phyloP scores from a whole-genome alignment of 73 alveolate genomes.

The Symbiodinium pilosum region DNA sequence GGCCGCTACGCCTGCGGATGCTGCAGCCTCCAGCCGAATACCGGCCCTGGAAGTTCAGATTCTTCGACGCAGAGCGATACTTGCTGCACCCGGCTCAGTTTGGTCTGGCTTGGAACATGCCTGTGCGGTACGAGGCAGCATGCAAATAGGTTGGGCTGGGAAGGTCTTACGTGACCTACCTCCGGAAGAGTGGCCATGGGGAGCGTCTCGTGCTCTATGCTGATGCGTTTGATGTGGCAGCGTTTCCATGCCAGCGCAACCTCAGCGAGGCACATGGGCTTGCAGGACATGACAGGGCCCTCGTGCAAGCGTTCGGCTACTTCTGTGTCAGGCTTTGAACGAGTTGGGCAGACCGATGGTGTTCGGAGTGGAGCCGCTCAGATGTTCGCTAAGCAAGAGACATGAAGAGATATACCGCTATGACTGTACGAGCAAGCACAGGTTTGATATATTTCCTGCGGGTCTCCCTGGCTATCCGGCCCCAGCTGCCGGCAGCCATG shows the following conservation, averaged over 20 bases:
- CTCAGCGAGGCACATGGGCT: conserved; percentile 36
- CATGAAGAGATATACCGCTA: too few relatives aligned
- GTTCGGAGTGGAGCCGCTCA: conserved; percentile 38
- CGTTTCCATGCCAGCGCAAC: conserved; percentile 27
- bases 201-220: conserved; percentile 52
- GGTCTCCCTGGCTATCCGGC: conserved; percentile 59
- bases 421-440: not conserved
- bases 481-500: conserved; percentile 81
- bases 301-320: not conserved
- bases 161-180: conserved; percentile 72
- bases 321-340: not conserved
- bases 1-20: conserved; percentile 86
- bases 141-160: not conserved
- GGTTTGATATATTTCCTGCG: conserved; percentile 84
- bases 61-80: conserved; percentile 69
- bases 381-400: not conserved
- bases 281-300: too few relatives aligned
- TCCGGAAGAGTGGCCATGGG: conserved; percentile 21
- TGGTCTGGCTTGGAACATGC: not conserved
- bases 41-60: conserved; percentile 54
- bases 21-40: conserved; percentile 58
- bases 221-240: conserved; percentile 68
- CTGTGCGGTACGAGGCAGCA: not conserved
- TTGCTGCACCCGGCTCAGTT: conserved; percentile 13
- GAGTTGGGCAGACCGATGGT: conserved; percentile 41